Base-by-base conservation (phyloP, 495 filamentous ascomycete species). In the Penicillium desertorum region DNA sequence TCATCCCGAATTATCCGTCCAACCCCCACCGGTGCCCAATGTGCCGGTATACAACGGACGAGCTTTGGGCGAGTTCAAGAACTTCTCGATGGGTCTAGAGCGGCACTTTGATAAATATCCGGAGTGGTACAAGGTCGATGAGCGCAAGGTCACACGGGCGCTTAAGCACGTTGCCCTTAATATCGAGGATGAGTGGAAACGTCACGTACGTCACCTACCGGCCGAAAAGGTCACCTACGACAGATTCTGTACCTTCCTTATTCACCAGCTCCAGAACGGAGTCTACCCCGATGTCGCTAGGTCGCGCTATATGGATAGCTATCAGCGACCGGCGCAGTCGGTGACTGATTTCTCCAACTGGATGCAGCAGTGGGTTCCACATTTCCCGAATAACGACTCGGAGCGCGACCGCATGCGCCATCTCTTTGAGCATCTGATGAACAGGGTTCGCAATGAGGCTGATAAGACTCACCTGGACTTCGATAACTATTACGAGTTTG, bases 271-370 rank as follows among this genome's bases (percentile, higher is more conserved):
- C 16, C 43, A 55, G 22, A 39, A 19, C 16, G 53, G 52, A 37
- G 41, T 45, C 0, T 36, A 45, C 12, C 41, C 52, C 0, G 52
- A 45, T 30, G 9, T 36, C 10, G 53, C 53, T 4, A 46, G n/a
- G 22, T 2, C 43, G 1, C 53, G 53, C 9, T 55, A 55, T 22
- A 36, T 27, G 27, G 53, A 47, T 37, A 37, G 53, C 20, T 55
- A 39, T 17, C 60, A 62, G 30, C 45, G 22, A 6, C 42, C 30
- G 2, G 42, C 23, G 3, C 53, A 66, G 47, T 34, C 51, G 2
- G 46, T 67, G 22, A 20, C 53, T 5, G 51, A 62, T 10, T 65
- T 58, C 61, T 57, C 56, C 12, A 29, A 62, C 25, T 54, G 29
- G 51, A 44, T 62, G 47, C 43, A 62, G 39, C 49, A 54, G 25